Evolutionary conservation across 495 filamentous ascomycete species (phyloP).

Genomic region (Tuber umbilicatum): DNA sequence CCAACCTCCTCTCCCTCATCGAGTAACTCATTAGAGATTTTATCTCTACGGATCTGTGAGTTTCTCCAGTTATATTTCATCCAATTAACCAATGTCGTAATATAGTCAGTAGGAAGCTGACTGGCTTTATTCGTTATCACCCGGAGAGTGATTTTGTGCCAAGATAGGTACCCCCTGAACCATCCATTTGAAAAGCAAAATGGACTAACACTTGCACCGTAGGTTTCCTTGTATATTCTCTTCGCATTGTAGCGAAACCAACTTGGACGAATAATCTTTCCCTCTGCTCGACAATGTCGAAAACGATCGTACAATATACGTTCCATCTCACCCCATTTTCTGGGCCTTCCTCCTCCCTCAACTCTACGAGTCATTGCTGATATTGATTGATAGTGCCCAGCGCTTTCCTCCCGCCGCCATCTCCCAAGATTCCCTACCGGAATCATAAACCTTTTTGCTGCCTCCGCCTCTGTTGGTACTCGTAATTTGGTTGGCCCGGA

Average conservation of each 20-base stretch:
- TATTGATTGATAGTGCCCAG: too few species aligned
- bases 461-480: background rate
- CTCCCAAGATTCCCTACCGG: background rate
- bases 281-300: background rate
- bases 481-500: background rate
- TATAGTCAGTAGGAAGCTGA: constrained; percentile 3
- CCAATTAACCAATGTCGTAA: constrained; percentile 3
- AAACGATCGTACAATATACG: background rate
- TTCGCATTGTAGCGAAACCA: background rate
- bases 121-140: constrained; percentile 7
- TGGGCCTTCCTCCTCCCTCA: background rate
- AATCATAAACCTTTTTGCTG: background rate
- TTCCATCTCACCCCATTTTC: background rate
- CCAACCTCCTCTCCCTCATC: background rate
- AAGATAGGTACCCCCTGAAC: background rate
- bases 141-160: constrained; percentile 6
- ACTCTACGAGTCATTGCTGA: background rate
- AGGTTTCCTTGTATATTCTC: background rate
- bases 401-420: background rate
- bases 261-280: background rate
- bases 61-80: constrained; percentile 4
- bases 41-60: background rate
- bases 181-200: constrained; percentile 14
- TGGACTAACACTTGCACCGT: background rate
- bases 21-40: background rate